Base-by-base conservation (phyloP, 1,284 basidiomycete genomes). In the Xanthoconium separans region DNA sequence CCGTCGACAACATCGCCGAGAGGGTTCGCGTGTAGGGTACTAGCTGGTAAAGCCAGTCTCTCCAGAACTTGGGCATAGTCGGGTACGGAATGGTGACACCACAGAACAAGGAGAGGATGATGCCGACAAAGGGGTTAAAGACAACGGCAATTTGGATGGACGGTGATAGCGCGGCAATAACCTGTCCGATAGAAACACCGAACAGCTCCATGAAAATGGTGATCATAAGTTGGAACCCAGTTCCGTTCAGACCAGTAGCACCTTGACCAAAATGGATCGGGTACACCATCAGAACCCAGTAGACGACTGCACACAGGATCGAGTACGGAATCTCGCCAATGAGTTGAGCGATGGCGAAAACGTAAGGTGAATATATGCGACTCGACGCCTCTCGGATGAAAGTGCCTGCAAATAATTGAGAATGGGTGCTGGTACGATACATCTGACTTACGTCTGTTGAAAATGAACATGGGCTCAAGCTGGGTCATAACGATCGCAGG, bases 401-500 rank as follows among this genome's bases (percentile, higher is more conserved):
- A 36, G 80, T 83, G 51, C 73, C 71, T 74, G 33, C 46, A 8
- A 20, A 44, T 33, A 24, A 41, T 3, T 18, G 55, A 57, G 44
- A 6, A 40, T 6, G 4, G 16, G 2, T 3, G 9, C 4, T 22
- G 18, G 12, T 30, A 20, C 45, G 30, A 29, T 37, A 18, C 40
- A 20, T 16, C 39, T 41, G 22, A 71, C 77, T 54, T 62, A 77
- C 84, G 77, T 70, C 93, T 77, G 56, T 89, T 89, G 72, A 87
- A 77, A 65, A 96, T 90, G 77, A 93, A 96, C 74, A 91, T 73
- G 0, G 93, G 92, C 71, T 93, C 88, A 54, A 95, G 86, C 70
- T 91, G 89, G 2, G 80, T 74, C 78, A 92, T 89, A 60, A 93
- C 77, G 60, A 93, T 82, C 27, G 87, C 86, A 18, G 91, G 89